A percentile compares a stretch with the other conserved stretches of the same genome.
These are phyloP conservation scores for Tricholoma sp. DNA, from an alignment of 768 basidiomycete species.

Conservation along the genomic window DNA sequence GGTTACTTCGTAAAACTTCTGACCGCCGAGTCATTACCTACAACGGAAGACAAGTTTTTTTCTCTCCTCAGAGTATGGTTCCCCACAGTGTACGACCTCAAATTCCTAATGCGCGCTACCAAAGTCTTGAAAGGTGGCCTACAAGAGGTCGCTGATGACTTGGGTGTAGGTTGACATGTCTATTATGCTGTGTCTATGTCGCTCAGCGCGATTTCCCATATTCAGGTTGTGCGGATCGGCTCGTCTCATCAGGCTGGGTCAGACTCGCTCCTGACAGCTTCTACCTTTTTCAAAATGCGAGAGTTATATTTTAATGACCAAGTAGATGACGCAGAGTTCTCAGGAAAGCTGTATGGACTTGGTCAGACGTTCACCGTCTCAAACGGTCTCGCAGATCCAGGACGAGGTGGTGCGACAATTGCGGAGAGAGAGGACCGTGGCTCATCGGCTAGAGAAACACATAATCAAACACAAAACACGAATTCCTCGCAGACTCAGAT, in stretches of 20 bases:
- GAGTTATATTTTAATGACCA: slow-evolving; percentile 86
- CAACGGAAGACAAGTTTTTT: slow-evolving; percentile 87
- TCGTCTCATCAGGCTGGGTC: slow-evolving; percentile 94
- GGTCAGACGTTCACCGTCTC: slow-evolving; percentile 69
- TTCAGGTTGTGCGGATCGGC: slow-evolving; percentile 82
- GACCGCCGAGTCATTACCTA: slow-evolving; percentile 79
- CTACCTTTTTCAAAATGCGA: slow-evolving; percentile 95
- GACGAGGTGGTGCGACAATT: slow-evolving; percentile 71
- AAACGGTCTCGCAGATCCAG: slow-evolving; percentile 62
- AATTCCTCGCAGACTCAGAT: slow-evolving; percentile 38
- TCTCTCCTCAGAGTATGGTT: slow-evolving; percentile 87
- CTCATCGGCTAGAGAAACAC: slow-evolving; percentile 42
- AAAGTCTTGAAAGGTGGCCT: slow-evolving; percentile 85
- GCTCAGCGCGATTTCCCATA: neutral
- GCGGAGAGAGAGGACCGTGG: slow-evolving; percentile 74
- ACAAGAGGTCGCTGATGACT: slow-evolving; percentile 94
- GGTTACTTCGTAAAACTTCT: slow-evolving; percentile 97
- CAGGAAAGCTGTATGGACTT: slow-evolving; percentile 78
- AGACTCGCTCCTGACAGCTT: slow-evolving; percentile 90
- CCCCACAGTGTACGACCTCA: slow-evolving; percentile 95
- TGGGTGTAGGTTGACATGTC: slow-evolving; percentile 59
- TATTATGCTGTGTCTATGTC: neutral
- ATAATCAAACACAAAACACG: slow-evolving; percentile 54
- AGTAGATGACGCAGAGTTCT: slow-evolving; percentile 81
- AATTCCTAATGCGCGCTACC: slow-evolving; percentile 87